These are phyloP conservation scores for Suhomyces bokatorum DNA, from an alignment of 1,139 yeast species.

Conservation along the genomic window DNA sequence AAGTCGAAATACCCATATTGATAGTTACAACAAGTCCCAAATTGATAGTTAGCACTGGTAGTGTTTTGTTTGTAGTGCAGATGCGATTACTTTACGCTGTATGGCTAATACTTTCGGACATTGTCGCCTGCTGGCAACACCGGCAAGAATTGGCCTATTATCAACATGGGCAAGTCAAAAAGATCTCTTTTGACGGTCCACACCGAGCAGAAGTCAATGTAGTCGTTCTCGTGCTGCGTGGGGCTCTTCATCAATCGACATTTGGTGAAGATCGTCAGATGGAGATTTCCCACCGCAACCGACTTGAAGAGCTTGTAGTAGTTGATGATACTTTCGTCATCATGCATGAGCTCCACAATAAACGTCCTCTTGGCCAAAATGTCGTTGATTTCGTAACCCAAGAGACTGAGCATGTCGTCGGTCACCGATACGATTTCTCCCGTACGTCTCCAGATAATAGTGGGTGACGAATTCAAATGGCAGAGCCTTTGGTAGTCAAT, in stretches of 20 bases:
- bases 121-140: constrained; percentile 45
- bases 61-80: no score
- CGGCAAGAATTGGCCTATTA: constrained; percentile 48
- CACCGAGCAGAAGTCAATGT: constrained; percentile 55
- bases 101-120: constrained; percentile 31
- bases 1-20: no score
- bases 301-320: constrained; percentile 48
- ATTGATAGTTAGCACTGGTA: no score
- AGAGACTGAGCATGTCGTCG: constrained; percentile 61
- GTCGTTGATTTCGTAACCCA: constrained; percentile 54
- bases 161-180: constrained; percentile 78
- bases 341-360: constrained; percentile 51
- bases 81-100: no score
- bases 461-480: constrained; percentile 62
- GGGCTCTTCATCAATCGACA: constrained; percentile 41
- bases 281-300: constrained; percentile 51
- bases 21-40: no score
- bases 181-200: constrained; percentile 80
- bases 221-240: constrained; percentile 20
- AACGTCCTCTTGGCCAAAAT: constrained; percentile 54
- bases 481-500: constrained; percentile 64
- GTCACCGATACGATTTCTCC: constrained; percentile 75
- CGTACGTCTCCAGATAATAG: constrained; percentile 76
- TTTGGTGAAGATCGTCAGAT: constrained; percentile 52
- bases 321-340: constrained; percentile 46